These are phyloP conservation scores for Aureobasidium lini DNA, from an alignment of 2,329 filamentous ascomycete species.

Conservation along the genomic window DNA sequence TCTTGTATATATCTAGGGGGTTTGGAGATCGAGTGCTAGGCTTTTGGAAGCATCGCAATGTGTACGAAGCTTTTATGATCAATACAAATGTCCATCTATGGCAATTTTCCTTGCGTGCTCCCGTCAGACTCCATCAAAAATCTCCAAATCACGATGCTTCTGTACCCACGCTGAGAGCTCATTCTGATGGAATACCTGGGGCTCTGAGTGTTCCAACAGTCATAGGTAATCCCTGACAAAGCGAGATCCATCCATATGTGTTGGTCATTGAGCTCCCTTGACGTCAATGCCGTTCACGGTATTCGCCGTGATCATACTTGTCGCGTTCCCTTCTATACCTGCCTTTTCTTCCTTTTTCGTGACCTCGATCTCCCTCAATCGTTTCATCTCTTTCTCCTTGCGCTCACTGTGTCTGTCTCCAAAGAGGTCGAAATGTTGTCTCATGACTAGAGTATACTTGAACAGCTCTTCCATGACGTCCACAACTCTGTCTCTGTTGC, in stretches of 20 bases:
- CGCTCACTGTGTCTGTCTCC: constrained; percentile 57
- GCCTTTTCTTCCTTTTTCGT: background rate
- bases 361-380: constrained; percentile 5
- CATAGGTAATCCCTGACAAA: too few relatives aligned
- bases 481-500: constrained; percentile 53
- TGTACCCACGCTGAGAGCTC: too few relatives aligned
- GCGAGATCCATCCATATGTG: too few relatives aligned
- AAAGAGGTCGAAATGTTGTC: constrained; percentile 54
- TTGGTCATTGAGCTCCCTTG: background rate
- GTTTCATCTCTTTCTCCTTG: constrained; percentile 31
- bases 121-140: too few relatives aligned
- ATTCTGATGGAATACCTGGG: too few relatives aligned
- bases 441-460: constrained; percentile 60
- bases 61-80: too few relatives aligned
- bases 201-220: too few relatives aligned
- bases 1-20: background rate
- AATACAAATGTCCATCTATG: too few relatives aligned
- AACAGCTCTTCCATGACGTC: constrained; percentile 66
- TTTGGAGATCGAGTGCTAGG: too few relatives aligned
- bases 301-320: background rate
- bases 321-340: background rate
- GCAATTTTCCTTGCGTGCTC: too few relatives aligned
- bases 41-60: too few relatives aligned
- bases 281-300: constrained; percentile 2
- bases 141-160: too few relatives aligned